Percentiles rank a stretch among this genome's conserved stretches.
These are phyloP conservation scores for Mycena galericulata DNA, from an alignment of 768 basidiomycete species.

Conservation along the genomic window DNA sequence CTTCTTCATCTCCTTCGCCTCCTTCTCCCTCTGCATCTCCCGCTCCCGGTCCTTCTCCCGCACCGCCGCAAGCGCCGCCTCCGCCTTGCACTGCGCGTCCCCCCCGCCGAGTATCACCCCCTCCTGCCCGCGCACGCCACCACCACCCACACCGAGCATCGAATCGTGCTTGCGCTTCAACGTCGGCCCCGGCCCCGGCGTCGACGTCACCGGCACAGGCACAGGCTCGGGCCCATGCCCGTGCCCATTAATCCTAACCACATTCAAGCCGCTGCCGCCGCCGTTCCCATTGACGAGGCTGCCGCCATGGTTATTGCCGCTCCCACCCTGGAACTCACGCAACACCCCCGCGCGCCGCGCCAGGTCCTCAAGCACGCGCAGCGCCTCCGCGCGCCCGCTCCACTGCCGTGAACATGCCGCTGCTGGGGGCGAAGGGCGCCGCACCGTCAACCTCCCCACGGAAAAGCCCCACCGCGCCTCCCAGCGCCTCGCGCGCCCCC, in stretches of 20 bases:
- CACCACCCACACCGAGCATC: constrained; percentile 22
- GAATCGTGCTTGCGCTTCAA: constrained; percentile 48
- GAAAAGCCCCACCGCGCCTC: constrained; percentile 25
- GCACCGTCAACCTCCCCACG: constrained; percentile 31
- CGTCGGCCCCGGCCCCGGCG: not conserved
- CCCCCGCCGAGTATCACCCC: not conserved
- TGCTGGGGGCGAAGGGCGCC: constrained; percentile 40
- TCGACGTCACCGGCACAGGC: constrained; percentile 5
- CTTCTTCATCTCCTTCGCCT: too few relatives aligned
- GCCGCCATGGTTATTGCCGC: too few relatives aligned
- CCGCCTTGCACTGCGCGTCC: not conserved
- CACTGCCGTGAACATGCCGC: constrained; percentile 14
- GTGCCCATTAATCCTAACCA: not conserved
- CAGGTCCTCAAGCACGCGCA: constrained; percentile 40
- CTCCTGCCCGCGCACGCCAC: not conserved
- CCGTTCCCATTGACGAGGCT: too few relatives aligned
- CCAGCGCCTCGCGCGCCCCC: constrained; percentile 56
- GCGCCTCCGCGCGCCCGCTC: constrained; percentile 36
- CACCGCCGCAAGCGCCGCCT: not conserved
- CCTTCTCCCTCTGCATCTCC: constrained; percentile 50
- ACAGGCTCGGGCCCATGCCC: not conserved
- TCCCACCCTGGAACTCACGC: too few relatives aligned
- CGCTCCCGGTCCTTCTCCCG: constrained; percentile 34
- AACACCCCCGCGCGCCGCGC: constrained; percentile 40
- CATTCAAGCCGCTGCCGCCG: not conserved